Conservation (phyloP, 2,329 filamentous ascomycete species). For the Penicillium nordicum region DNA sequence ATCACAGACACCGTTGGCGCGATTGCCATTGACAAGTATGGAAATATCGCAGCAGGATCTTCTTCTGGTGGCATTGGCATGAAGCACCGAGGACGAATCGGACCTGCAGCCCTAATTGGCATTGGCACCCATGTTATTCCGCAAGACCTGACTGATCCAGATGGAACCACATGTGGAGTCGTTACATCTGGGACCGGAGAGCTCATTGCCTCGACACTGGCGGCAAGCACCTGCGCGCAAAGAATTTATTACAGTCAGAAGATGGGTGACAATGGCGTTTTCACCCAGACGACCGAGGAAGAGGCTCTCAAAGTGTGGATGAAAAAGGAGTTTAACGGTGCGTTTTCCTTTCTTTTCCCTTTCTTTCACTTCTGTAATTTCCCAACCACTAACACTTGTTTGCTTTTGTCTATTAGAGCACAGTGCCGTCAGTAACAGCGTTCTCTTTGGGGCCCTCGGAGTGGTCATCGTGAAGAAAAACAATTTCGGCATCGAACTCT, state of each 20-base stretch:
- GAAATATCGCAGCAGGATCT: slow-evolving; percentile 87
- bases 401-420: slow-evolving; percentile 51
- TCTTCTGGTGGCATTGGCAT: slow-evolving; percentile 98
- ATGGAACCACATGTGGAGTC: slow-evolving; percentile 68
- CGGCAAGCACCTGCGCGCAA: slow-evolving; percentile 80
- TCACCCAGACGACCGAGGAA: slow-evolving; percentile 70
- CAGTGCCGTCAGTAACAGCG: slow-evolving; percentile 74
- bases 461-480: slow-evolving; percentile 87
- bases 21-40: slow-evolving; percentile 82
- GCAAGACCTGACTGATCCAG: slow-evolving; percentile 64
- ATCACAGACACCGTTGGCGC: slow-evolving; percentile 94
- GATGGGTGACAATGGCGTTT: slow-evolving; percentile 58
- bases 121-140: slow-evolving; percentile 90
- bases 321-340: slow-evolving; percentile 81
- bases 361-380: neutral
- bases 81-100: slow-evolving; percentile 90
- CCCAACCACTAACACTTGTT: slow-evolving; percentile 2
- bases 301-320: slow-evolving; percentile 76
- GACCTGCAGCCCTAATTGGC: slow-evolving; percentile 87
- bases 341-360: slow-evolving; percentile 9
- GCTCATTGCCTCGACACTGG: slow-evolving; percentile 95
- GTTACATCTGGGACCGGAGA: slow-evolving; percentile 95
- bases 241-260: slow-evolving; percentile 70
- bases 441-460: slow-evolving; percentile 83
- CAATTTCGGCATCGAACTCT: slow-evolving; percentile 70